Evolutionary conservation across 2,329 filamentous ascomycete species (phyloP).

Genomic region (Cladosporium sp.): DNA sequence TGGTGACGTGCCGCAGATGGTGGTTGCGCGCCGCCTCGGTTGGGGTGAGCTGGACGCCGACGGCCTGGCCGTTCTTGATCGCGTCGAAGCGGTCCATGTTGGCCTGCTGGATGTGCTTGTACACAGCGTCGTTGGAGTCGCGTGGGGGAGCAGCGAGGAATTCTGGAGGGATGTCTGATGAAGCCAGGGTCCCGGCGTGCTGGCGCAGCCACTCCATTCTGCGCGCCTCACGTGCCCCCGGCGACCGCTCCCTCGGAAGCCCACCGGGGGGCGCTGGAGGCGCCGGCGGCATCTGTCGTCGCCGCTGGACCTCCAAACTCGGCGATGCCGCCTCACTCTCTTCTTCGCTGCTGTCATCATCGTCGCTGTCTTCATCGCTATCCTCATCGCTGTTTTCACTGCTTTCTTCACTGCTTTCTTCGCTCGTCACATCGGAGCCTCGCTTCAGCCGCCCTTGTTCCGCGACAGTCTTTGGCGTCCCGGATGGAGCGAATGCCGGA

Average conservation of each 20-base stretch:
- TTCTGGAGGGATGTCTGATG: conserved; percentile 8
- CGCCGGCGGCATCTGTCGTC: not conserved
- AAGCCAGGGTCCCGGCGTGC: conserved; percentile 2
- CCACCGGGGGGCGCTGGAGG: no score
- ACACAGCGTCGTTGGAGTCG: conserved; percentile 8
- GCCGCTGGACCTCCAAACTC: not conserved
- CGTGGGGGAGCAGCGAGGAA: conserved; percentile 7
- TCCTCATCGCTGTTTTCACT: no score
- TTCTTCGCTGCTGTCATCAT: no score
- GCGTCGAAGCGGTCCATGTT: conserved; percentile 13
- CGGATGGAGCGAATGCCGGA: not conserved
- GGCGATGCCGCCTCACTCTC: conserved; percentile 1
- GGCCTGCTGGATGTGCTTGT: conserved; percentile 11
- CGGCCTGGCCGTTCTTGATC: not conserved
- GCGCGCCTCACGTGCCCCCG: not conserved
- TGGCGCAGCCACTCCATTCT: not conserved
- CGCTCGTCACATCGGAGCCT: conserved; percentile 5
- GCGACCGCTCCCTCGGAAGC: not conserved
- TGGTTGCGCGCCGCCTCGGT: conserved; percentile 2
- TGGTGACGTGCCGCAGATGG: conserved; percentile 7
- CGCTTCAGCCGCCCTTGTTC: conserved; percentile 8
- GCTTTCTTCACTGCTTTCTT: not conserved
- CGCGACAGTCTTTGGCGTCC: not conserved
- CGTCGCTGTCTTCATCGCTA: no score
- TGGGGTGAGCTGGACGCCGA: conserved; percentile 4